phyloP scores from a whole-genome alignment of 1,284 basidiomycete genomes.

The Irpex lacteus region DNA sequence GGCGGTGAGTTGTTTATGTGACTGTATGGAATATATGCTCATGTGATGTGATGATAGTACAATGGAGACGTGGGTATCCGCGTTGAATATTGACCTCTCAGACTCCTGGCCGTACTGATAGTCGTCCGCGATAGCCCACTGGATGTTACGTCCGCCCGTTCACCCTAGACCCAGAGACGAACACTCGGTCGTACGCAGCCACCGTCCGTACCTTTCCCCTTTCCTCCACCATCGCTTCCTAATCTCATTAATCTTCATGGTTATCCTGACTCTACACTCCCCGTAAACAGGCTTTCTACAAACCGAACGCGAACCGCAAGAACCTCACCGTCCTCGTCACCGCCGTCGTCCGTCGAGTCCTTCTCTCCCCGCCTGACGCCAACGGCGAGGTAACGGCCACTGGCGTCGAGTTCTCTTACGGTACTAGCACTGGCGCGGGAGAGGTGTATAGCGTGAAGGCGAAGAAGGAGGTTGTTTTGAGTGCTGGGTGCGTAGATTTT shows the following conservation, averaged over 20 bases:
- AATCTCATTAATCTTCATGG: no score
- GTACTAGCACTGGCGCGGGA: background rate
- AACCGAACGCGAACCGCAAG: background rate
- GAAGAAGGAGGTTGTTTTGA: conserved; percentile 24
- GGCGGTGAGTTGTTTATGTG: background rate
- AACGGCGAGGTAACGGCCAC: conserved; percentile 13
- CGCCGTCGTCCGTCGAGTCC: background rate
- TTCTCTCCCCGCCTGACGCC: background rate
- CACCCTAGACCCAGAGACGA: conserved; percentile 5
- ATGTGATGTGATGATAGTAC: background rate
- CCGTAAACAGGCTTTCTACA: background rate
- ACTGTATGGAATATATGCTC: no score
- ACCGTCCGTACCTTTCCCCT: conserved; percentile 10
- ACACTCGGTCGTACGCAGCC: conserved; percentile 20
- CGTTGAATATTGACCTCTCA: background rate
- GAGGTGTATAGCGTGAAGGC: conserved; percentile 18
- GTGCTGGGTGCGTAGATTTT: conserved; percentile 21
- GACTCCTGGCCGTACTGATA: background rate
- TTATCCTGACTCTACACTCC: background rate
- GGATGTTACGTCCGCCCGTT: background rate
- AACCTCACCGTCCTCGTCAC: background rate
- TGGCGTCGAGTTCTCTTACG: conserved; percentile 24
- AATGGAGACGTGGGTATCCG: conserved; percentile 3
- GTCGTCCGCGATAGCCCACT: background rate
- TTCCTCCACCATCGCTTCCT: no score